Conservation (phyloP, 2,329 filamentous ascomycete genomes). For the Phialocephala sp. region DNA sequence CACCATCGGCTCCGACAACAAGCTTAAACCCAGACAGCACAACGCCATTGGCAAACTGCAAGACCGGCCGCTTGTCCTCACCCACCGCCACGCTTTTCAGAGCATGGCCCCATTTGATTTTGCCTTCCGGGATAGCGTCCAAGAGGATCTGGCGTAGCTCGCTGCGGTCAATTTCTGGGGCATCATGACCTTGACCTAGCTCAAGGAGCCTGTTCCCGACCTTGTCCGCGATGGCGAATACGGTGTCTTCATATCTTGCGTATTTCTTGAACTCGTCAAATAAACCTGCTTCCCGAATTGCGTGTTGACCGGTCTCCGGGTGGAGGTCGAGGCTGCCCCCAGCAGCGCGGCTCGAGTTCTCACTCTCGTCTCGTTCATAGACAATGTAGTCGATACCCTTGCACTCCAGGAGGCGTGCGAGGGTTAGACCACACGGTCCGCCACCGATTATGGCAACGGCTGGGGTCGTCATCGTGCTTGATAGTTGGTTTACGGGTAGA, state of each 20-base stretch:
- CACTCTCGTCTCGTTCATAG: slow-evolving; percentile 42
- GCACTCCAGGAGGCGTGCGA: slow-evolving; percentile 32
- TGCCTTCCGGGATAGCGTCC: slow-evolving; percentile 31
- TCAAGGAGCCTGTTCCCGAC: slow-evolving; percentile 34
- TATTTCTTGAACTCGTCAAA: slow-evolving; percentile 45
- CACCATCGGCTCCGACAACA: slow-evolving; percentile 49
- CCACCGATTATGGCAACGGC: slow-evolving; percentile 34
- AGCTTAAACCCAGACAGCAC: slow-evolving; percentile 42
- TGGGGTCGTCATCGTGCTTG: slow-evolving; percentile 14
- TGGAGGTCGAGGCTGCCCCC: slow-evolving; percentile 56
- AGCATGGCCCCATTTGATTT: slow-evolving; percentile 34
- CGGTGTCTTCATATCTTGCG: slow-evolving; percentile 40
- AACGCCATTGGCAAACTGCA: not conserved
- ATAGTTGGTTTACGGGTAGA: not conserved
- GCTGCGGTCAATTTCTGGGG: slow-evolving; percentile 40
- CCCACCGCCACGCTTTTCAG: slow-evolving; percentile 24
- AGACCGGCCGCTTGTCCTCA: slow-evolving; percentile 6
- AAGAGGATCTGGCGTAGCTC: slow-evolving; percentile 37
- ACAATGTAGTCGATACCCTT: slow-evolving; percentile 38
- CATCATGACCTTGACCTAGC: slow-evolving; percentile 40
- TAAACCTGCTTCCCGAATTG: slow-evolving; percentile 42
- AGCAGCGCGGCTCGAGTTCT: slow-evolving; percentile 21
- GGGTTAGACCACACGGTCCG: slow-evolving; percentile 32
- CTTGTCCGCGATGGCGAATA: slow-evolving; percentile 31
- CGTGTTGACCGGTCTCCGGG: slow-evolving; percentile 40